Evolutionary conservation across 331 rosid species (phyloP), one percentile per base, ranked within the genome.

Genomic region (Dryas integrifolia): DNA sequence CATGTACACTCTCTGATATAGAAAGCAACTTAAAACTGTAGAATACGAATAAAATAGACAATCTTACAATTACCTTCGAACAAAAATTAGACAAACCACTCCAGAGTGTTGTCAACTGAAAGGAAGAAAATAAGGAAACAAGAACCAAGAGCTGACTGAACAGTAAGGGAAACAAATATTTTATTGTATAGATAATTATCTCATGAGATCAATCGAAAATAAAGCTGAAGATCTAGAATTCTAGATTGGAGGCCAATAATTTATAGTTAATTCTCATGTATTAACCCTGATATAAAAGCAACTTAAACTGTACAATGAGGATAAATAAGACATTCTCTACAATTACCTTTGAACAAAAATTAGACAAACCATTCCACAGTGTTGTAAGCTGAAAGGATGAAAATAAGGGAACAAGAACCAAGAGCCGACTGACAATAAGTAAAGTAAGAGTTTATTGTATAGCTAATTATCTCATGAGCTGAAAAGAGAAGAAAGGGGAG

Each of bases 331-430:
- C 74, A 81, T 67, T 53, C 84, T 79, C 85, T 85, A 82, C 56
- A 80, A 82, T 91, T 91, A 89, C 89, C 98, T 88, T 89, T 77
- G 85, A 77, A 86, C 84, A 77, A 88, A 86, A 86, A 82, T 65
- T 68, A 80, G 84, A 89, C 81, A 82, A 80, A 81, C 78, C 81
- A 87, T 87, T 77, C 88, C 85, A 75, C 13, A 70, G 81, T 82
- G 80, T 59, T 80, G 83, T 75, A 83, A 82, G 82, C 89, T 81
- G 86, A 87, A 82, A 84, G 56, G 77, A 80, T 59, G 75, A 70
- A 79, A 80, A 57, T 72, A 56, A 80, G 72, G 13, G 43, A 64
- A 70, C 78, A 80, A 67, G 70, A 70, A 84, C 82, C 83, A 83
- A 77, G 46, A 51, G 72, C 85, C 73, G 86, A 84, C 91, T 82